Base-by-base conservation (phyloP, 2,329 filamentous ascomycete genomes). In the Trichoderma polysporum region DNA sequence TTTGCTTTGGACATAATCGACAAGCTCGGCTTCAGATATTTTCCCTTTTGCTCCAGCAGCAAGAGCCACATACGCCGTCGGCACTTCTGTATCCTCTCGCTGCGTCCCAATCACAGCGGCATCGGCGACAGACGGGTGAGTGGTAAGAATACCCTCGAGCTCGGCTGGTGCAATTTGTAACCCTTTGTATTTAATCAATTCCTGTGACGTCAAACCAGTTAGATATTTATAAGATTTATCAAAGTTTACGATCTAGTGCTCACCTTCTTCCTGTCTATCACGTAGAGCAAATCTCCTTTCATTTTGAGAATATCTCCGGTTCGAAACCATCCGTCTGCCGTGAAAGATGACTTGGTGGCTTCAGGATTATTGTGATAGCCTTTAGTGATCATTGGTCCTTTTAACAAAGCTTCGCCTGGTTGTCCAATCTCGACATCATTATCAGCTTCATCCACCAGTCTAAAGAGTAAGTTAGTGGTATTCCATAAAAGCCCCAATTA, bases 301-400 rank as follows among this genome's bases (percentile, higher is more conserved):
- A 91, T 87, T 68, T 89, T 86, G 0, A 91, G 90, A 4, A 94
- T 86, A 73, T 96, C 92, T 0, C 92, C 92, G 0, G 92, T 94
- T 73, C 90, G 90, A 82, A 94, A 93, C 82, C 90, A 96, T 4
- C 79, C 81, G 25, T 80, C 76, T 2, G 54, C 10, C 0, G 74
- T 75, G 64, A 92, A 85, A 0, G 89, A 85, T 59, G 88, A 85
- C 0, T 78, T 79, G 1, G 90, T 92, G 0, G 87, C 90, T 69
- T 86, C 81, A 0, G 85, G 81, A 70, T 93, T 93, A 71, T 89
- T 88, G 70, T 88, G 82, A 72, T 92, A 94, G 8, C 90, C 91
- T 76, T 87, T 86, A 71, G 90, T 91, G 22, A 92, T 80, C 69
- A 91, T 90, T 0, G 90, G 90, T 0, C 91, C 91, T 61, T 88